A percentile compares a stretch with the other conserved stretches of the same genome.
phyloP scores from a whole-genome alignment of 2,329 filamentous ascomycete species.

The Phyllosticta paracitricarpa region DNA sequence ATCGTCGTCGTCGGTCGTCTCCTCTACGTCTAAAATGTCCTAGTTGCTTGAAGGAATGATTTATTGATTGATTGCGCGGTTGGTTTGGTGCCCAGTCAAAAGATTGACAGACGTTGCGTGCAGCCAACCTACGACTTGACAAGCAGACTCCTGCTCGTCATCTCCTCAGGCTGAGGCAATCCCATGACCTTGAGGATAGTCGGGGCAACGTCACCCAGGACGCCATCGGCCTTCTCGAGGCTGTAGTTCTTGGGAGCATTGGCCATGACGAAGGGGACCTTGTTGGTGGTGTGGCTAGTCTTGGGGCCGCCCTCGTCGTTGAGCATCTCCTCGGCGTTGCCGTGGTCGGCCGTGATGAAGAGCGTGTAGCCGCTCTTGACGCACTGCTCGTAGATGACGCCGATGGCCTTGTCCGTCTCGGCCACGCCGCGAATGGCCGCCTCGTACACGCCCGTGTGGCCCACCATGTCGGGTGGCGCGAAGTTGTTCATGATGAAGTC shows the following conservation, averaged over 20 bases:
- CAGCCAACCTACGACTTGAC: conserved; percentile 49
- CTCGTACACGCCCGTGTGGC: conserved; percentile 95
- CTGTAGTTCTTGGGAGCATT: conserved; percentile 87
- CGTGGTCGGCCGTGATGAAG: conserved; percentile 94
- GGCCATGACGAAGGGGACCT: conserved; percentile 96
- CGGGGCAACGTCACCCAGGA: conserved; percentile 96
- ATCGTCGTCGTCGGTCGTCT: too few species aligned
- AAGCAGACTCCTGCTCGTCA: conserved; percentile 79
- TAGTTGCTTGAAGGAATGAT: too few species aligned
- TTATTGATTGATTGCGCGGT: too few species aligned
- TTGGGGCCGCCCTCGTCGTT: conserved; percentile 92
- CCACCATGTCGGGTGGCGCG: conserved; percentile 97
- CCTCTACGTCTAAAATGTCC: too few species aligned
- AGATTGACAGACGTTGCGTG: not conserved
- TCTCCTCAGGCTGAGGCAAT: conserved; percentile 77
- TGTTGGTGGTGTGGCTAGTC: conserved; percentile 96
- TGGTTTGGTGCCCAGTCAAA: not conserved
- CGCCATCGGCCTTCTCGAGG: conserved; percentile 72
- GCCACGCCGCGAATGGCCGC: conserved; percentile 77
- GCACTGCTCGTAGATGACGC: conserved; percentile 83
- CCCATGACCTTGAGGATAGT: conserved; percentile 88
- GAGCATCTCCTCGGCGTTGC: conserved; percentile 99
- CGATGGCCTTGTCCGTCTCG: conserved; percentile 89
- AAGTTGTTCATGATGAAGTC: conserved; percentile 99
- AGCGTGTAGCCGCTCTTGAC: conserved; percentile 88